A percentile compares a stretch with the other conserved stretches of the same genome.
Conservation (phyloP, 2,329 filamentous ascomycete genomes). For the Balansia obtecta region DNA sequence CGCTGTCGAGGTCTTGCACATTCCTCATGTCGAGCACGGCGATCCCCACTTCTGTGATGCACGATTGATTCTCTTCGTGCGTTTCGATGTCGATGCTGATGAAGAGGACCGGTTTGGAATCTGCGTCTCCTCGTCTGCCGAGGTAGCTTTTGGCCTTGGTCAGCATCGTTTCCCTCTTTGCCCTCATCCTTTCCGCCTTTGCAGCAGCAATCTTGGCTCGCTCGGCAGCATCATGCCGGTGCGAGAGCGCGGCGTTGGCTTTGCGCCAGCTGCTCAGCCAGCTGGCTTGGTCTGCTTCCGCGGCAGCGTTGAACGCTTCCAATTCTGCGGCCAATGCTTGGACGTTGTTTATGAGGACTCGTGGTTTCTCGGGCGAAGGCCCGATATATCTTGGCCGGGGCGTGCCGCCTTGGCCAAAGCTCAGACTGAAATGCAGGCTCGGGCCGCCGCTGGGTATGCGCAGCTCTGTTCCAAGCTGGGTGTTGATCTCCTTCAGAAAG, state of each 20-base stretch:
- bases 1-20: slow-evolving; percentile 43
- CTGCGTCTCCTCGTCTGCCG: slow-evolving; percentile 33
- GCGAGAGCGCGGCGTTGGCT: slow-evolving; percentile 21
- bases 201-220: background rate
- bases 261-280: slow-evolving; percentile 4
- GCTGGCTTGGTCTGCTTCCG: background rate
- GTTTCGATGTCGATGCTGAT: slow-evolving; percentile 75
- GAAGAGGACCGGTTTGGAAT: slow-evolving; percentile 38
- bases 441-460: slow-evolving; percentile 42
- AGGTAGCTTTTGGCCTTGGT: slow-evolving; percentile 58
- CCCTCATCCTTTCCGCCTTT: slow-evolving; percentile 27
- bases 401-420: slow-evolving; percentile 47
- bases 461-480: slow-evolving; percentile 38
- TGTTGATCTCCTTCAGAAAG: slow-evolving; percentile 55
- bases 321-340: slow-evolving; percentile 15
- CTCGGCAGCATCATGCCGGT: slow-evolving; percentile 16
- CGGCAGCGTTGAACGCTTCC: slow-evolving; percentile 16
- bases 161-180: slow-evolving; percentile 37
- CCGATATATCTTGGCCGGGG: slow-evolving; percentile 54
- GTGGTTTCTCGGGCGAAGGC: slow-evolving; percentile 14
- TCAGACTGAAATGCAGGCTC: slow-evolving; percentile 43
- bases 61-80: slow-evolving; percentile 52
- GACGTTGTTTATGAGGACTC: background rate
- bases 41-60: slow-evolving; percentile 78
- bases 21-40: slow-evolving; percentile 61